Base-by-base conservation (phyloP, 2,329 filamentous ascomycete species). In the Magnaporthiopsis rhizophila region DNA sequence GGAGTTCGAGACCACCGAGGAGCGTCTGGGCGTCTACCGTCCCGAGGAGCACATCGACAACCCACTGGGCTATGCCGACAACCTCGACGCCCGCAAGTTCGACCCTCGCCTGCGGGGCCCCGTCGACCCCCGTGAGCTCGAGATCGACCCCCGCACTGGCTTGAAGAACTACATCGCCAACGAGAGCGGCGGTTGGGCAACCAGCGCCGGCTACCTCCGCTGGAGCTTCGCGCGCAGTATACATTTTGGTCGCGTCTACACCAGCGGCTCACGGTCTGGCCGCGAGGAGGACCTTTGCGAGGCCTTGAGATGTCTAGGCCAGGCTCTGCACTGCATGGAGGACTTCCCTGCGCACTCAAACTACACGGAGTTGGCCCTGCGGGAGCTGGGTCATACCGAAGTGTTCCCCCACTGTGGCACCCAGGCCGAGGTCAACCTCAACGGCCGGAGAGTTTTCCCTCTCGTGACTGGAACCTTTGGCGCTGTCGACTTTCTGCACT, bases 151-250 rank as follows among this genome's bases (percentile, higher is more conserved):
- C 45, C 79, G 83, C 7, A 95, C 91, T 0, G 93, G 93, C n/a
- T 97, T 99, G 94, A 99, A 98, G 77, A 98, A 98, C 74, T 99
- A 99, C 75, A 98, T 99, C 69, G 88, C 94, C 66, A 98, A 97
- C 71, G 94, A 98, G 74, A 80, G 78, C 18, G 91, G 92, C 5
- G 84, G 86, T 57, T 97, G 93, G 90, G 91, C 93, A 1, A 99
- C 95, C 26, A 97, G 92, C 67, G 81, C 90, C 9, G 93, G 90
- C 56, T 97, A 94, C 71, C 82, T 97, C 66, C 87, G 88, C 69
- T 91, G 86, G 76, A 92, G 89, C 70, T 81, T 95, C 67, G 82
- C 82, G 18, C 85, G 90, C 66, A 86, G 88, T 73, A 90, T 94
- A 67, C 90, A 94, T 75, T 92, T 85, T 69, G 91, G 90, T 18